These are phyloP conservation scores for Thalassiosira hispida DNA, from an alignment of 352 stramenopile genomes.

Conservation along the genomic window DNA sequence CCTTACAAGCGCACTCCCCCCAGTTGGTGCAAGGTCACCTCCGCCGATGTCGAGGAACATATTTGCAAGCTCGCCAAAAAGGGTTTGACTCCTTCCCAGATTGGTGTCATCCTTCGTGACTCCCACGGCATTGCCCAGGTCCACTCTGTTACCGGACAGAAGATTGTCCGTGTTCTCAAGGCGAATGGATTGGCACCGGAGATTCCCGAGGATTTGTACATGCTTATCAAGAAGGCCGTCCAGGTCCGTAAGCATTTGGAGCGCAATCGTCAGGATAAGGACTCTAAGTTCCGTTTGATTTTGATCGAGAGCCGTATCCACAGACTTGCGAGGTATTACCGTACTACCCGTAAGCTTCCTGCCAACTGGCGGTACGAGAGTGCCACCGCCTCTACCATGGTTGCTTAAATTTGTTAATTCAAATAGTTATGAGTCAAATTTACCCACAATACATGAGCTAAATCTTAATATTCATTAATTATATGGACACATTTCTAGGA, in stretches of 20 bases:
- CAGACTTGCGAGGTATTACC: conserved; percentile 97
- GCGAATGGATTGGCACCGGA: conserved; percentile 98
- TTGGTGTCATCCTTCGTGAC: conserved; percentile 99
- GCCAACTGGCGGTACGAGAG: conserved; percentile 99
- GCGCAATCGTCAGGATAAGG: conserved; percentile 99
- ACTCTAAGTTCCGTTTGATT: conserved; percentile 99
- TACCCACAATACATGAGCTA: too few species aligned
- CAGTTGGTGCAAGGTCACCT: conserved; percentile 97
- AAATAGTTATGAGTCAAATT: too few species aligned
- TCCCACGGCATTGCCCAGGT: conserved; percentile 99
- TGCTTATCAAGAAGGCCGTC: conserved; percentile 99
- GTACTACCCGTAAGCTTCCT: conserved; percentile 97
- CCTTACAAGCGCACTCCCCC: conserved; percentile 99
- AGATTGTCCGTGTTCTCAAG: conserved; percentile 99
- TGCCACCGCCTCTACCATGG: conserved; percentile 97
- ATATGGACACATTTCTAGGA: too few species aligned
- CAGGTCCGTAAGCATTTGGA: conserved; percentile 99
- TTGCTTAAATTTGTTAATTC: conserved; percentile 91
- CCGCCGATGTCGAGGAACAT: conserved; percentile 97
- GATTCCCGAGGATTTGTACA: conserved; percentile 99
- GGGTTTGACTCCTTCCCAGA: conserved; percentile 96
- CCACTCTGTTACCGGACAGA: conserved; percentile 97
- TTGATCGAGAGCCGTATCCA: conserved; percentile 99
- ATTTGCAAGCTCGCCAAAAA: conserved; percentile 99
- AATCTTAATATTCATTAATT: too few species aligned